Evolutionary conservation across 495 filamentous ascomycete genomes (phyloP).

Genomic region (Evansstolkia leycettana): DNA sequence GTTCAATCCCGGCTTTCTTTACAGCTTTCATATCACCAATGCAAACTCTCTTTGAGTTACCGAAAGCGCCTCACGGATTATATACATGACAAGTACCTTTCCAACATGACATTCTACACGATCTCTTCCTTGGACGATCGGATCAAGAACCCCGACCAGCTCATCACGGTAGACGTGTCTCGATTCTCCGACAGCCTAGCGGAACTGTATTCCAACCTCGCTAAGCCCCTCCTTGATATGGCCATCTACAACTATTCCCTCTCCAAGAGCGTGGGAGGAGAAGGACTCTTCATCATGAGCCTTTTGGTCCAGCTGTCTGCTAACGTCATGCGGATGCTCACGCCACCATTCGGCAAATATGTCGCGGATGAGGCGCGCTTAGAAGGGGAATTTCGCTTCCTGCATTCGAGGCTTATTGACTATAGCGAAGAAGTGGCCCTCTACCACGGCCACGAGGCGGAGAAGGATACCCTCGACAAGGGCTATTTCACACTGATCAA

Average conservation of each 20-base stretch:
- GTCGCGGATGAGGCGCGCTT: slow-evolving; percentile 91
- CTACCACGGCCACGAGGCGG: slow-evolving; percentile 85
- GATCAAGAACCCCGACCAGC: slow-evolving; percentile 96
- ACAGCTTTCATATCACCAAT: slow-evolving; percentile 93
- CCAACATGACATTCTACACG: slow-evolving; percentile 94
- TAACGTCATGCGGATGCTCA: slow-evolving; percentile 83
- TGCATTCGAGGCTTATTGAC: slow-evolving; percentile 89
- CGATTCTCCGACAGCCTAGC: slow-evolving; percentile 92
- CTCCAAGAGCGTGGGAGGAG: slow-evolving; percentile 84
- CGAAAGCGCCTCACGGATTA: slow-evolving; percentile 81
- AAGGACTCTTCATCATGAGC: slow-evolving; percentile 89
- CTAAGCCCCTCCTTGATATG: slow-evolving; percentile 91
- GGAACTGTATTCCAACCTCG: slow-evolving; percentile 94
- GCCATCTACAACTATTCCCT: slow-evolving; percentile 90
- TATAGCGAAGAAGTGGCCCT: slow-evolving; percentile 90
- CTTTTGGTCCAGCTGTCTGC: slow-evolving; percentile 87
- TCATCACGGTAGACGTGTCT: slow-evolving; percentile 91
- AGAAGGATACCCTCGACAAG: slow-evolving; percentile 95
- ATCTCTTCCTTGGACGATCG: slow-evolving; percentile 91
- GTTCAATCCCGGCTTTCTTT: background rate
- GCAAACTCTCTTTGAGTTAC: slow-evolving; percentile 84
- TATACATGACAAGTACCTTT: slow-evolving; percentile 88
- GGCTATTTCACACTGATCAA: slow-evolving; percentile 98
- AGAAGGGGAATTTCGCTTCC: slow-evolving; percentile 92
- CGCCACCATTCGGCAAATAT: slow-evolving; percentile 96